Evolutionary conservation across 208 protist genomes (phyloP), one percentile per base, ranked within the genome.

Genomic region (Trypanosoma congolense): DNA sequence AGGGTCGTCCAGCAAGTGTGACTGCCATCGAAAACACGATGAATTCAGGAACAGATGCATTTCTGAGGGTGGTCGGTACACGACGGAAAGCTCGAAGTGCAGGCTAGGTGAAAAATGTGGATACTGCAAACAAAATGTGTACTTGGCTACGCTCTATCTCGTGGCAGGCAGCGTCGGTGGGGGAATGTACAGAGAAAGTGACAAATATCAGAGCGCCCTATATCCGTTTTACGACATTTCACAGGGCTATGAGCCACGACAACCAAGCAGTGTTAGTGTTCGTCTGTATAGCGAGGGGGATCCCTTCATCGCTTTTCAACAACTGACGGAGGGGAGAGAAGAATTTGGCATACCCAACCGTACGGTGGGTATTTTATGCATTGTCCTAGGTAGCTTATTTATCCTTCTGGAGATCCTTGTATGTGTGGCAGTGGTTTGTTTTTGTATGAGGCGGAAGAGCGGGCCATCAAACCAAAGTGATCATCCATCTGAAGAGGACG

Each of bases 241-340:
- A 4, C 46, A 56, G 28, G 35, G 38, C 18, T 66, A 66, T 26
- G 5, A 44, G 26, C 1, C 25, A 3, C 1, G 1, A 26, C 3
- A 33, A 10, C 44, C 41, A n/a, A 38, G 4, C 14, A 36, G 1
- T 26, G 35, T 66, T 51, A 18, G 10, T n/a, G 60, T 66, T 49
- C 60, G 51, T 8, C 35, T 66, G 31, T 66, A 66, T 44, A 66
- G 60, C 26, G 36, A 36, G 29, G 56, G 48, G 35, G 60, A 66
- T 45, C 60, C 60, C n/a, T 62, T 47, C 25, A 55, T 62, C 14
- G 36, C 56, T 6, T 36, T 62, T 5, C 36, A 62, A 36, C 56
- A 40, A 0, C 3, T 41, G 14, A 62, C 56, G 12, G 24, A 48
- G 22, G 56, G 56, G 30, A 48, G 9, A 5, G 24, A 25, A 26